Conservation (phyloP, 176 grass and related monocot species). For the Carex cristatella region DNA sequence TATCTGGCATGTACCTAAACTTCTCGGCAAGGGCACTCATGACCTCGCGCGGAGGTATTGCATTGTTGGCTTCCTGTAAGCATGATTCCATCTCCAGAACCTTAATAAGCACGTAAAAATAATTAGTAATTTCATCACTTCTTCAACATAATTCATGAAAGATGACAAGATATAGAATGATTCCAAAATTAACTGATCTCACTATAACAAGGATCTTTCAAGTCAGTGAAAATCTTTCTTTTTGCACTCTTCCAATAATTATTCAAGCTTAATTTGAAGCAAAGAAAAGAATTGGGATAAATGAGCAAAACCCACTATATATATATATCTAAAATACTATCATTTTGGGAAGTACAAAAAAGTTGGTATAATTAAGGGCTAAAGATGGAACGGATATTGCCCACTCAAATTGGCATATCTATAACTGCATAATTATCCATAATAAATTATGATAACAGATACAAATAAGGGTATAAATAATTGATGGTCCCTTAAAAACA, state of each 20-base stretch:
- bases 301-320: not conserved
- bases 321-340: not conserved
- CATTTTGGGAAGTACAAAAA: not conserved
- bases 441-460: not conserved
- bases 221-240: not conserved
- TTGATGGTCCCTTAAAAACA: not conserved
- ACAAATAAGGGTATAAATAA: not conserved
- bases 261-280: not conserved
- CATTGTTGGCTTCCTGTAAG: constrained; percentile 66
- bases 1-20: constrained; percentile 47
- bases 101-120: constrained; percentile 10
- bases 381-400: not conserved
- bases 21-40: constrained; percentile 69
- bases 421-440: not conserved
- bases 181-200: not conserved
- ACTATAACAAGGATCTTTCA: not conserved
- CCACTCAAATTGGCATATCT: not conserved
- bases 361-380: not conserved
- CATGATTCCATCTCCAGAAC: constrained; percentile 81
- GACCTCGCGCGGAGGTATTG: constrained; percentile 50
- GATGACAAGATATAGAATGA: not conserved
- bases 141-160: not conserved
- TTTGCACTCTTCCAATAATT: not conserved
- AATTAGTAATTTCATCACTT: not conserved
- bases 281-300: not conserved